These are phyloP conservation scores for Fusarium torulosum DNA, from an alignment of 2,329 filamentous ascomycete species.

Conservation along the genomic window DNA sequence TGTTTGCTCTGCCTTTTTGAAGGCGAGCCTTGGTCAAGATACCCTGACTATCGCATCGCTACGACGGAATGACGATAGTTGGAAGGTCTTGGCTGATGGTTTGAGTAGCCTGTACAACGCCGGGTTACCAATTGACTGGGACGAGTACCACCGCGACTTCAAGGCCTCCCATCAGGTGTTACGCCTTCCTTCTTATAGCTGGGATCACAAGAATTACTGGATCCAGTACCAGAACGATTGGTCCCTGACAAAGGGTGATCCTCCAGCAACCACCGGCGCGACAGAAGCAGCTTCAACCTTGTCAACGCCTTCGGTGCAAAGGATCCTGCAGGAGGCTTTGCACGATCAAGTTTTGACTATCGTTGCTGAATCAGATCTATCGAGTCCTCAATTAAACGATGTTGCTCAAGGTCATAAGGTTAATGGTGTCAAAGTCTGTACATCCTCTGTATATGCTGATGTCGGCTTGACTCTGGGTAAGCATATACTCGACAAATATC, in stretches of 20 bases:
- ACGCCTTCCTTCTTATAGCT: conserved; percentile 76
- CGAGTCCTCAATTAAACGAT: conserved; percentile 10
- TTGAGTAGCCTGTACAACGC: conserved; percentile 69
- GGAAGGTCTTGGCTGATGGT: conserved; percentile 71
- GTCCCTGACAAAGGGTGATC: conserved; percentile 73
- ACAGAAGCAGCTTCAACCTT: not conserved
- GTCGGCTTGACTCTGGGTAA: conserved; percentile 31
- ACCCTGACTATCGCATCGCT: conserved; percentile 69
- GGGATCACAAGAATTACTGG: conserved; percentile 80
- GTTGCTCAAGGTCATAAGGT: conserved; percentile 39
- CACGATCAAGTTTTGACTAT: not conserved
- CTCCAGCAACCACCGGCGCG: not conserved
- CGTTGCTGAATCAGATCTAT: conserved; percentile 1
- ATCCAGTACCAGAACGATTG: conserved; percentile 75
- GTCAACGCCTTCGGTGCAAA: conserved; percentile 41
- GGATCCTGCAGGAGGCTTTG: conserved; percentile 30
- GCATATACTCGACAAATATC: conserved; percentile 25
- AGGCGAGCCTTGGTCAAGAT: conserved; percentile 66
- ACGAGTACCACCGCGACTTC: conserved; percentile 73
- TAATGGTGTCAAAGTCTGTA: conserved; percentile 39
- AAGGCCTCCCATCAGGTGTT: conserved; percentile 61
- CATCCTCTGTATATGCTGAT: conserved; percentile 38
- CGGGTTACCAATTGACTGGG: conserved; percentile 74
- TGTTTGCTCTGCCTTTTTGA: conserved; percentile 73
- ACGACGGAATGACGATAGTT: conserved; percentile 73